Percentiles rank a stretch among this genome's conserved stretches.
These are phyloP conservation scores for Tylopilus orsonianus DNA, from an alignment of 1,284 basidiomycete genomes.

Conservation along the genomic window DNA sequence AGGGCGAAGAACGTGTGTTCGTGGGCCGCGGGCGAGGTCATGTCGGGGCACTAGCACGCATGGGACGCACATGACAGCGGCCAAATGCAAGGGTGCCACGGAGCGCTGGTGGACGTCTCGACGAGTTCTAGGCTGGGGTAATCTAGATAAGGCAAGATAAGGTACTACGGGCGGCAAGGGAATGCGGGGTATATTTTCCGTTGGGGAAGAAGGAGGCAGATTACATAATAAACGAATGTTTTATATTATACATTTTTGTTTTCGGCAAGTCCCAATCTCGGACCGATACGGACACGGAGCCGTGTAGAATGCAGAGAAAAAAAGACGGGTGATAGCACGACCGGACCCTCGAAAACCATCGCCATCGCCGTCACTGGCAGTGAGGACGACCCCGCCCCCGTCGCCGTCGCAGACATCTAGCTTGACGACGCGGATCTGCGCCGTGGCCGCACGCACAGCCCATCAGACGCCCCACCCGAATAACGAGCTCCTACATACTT, in stretches of 20 bases:
- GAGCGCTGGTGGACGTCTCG: conserved; percentile 1
- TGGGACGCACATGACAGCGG: conserved; percentile 6
- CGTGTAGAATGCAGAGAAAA: conserved; percentile 13
- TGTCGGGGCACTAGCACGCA: not conserved
- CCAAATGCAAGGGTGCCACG: conserved; percentile 7
- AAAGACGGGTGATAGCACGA: not conserved
- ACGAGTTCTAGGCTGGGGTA: conserved; percentile 27
- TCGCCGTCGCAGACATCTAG: not conserved
- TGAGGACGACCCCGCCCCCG: conserved; percentile 2
- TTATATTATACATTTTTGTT: conserved; percentile 1
- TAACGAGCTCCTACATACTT: not conserved
- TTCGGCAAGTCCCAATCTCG: conserved; percentile 25
- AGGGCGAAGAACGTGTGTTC: conserved; percentile 12
- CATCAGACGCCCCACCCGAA: conserved; percentile 1
- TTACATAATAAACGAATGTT: conserved; percentile 17
- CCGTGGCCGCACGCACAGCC: conserved; percentile 5
- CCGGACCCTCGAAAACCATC: conserved; percentile 8
- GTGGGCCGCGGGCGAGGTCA: conserved; percentile 8
- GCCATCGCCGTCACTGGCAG: conserved; percentile 9
- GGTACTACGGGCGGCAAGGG: conserved; percentile 16
- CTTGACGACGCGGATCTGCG: conserved; percentile 1
- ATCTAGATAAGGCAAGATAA: conserved; percentile 30
- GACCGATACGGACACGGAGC: conserved; percentile 29
- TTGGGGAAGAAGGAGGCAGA: conserved; percentile 3
- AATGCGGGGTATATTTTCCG: conserved; percentile 24